A percentile compares a stretch with the other conserved stretches of the same genome.
Conservation (phyloP, 192 early-diverging fungal species). For the Coemansia sp. region DNA sequence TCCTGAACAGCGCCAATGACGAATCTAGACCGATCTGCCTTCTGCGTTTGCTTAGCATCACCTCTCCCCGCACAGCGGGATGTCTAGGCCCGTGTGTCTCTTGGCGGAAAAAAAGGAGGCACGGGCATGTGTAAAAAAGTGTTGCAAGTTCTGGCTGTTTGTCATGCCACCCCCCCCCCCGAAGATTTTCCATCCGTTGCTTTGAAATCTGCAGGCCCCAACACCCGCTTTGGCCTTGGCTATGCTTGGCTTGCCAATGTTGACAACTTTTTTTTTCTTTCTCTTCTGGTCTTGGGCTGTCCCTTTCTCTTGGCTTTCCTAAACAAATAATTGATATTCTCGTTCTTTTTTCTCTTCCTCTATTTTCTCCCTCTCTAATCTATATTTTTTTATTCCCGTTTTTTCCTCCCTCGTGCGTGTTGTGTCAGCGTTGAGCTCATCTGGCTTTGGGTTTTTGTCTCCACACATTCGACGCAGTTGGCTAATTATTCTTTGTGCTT, state of each 20-base stretch:
- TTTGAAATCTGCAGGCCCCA: constrained; percentile 1
- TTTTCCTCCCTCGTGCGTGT: background rate
- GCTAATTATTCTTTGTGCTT: background rate
- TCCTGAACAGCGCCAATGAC: background rate
- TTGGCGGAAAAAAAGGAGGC: background rate
- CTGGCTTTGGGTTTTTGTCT: background rate
- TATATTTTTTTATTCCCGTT: constrained; percentile 3
- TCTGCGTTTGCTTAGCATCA: background rate
- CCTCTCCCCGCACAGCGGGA: background rate
- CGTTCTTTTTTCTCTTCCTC: background rate
- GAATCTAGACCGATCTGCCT: background rate
- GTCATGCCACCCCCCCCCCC: background rate
- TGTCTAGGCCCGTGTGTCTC: constrained; percentile 1
- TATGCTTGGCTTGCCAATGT: background rate
- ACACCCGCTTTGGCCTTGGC: constrained; percentile 3
- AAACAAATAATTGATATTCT: constrained; percentile 12
- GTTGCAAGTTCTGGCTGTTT: background rate
- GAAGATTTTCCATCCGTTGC: background rate
- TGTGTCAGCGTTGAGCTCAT: constrained; percentile 3
- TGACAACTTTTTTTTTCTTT: background rate
- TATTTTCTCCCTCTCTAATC: constrained; percentile 1
- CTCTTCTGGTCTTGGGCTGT: background rate
- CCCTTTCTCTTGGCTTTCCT: constrained; percentile 8
- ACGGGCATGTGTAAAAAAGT: background rate
- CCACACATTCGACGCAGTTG: constrained; percentile 4